Evolutionary conservation across 257 asterid species (phyloP).

Genomic region (Sherardia arvensis): DNA sequence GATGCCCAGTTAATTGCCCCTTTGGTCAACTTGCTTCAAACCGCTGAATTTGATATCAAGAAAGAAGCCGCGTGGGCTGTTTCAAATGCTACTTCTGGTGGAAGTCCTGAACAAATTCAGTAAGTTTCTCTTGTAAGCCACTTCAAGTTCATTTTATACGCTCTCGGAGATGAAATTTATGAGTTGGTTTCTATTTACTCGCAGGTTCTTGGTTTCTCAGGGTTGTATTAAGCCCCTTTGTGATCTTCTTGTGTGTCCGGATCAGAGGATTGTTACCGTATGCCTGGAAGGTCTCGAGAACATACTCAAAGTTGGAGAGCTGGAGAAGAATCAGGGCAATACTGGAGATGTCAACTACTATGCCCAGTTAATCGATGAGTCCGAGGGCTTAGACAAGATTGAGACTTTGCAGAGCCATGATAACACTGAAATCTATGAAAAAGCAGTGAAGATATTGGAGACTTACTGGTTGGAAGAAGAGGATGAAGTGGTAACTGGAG

Average conservation of each 20-base stretch:
- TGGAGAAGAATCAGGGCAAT: constrained; percentile 53
- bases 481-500: constrained; percentile 44
- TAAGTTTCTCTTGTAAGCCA: constrained; percentile 4
- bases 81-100: constrained; percentile 89
- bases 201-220: constrained; percentile 56
- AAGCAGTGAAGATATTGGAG: constrained; percentile 68
- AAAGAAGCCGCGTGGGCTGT: constrained; percentile 96
- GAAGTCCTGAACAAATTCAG: constrained; percentile 76
- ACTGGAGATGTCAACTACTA: constrained; percentile 41
- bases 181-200: neutral
- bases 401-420: constrained; percentile 77
- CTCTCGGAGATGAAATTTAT: too few species aligned
- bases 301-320: constrained; percentile 65
- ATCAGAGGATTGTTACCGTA: constrained; percentile 63
- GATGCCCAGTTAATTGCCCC: constrained; percentile 51
- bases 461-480: constrained; percentile 60
- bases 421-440: constrained; percentile 64
- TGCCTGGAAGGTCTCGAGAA: constrained; percentile 75
- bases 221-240: constrained; percentile 61
- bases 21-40: constrained; percentile 51
- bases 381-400: constrained; percentile 65
- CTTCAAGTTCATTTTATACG: too few species aligned
- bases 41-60: constrained; percentile 74
- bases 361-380: constrained; percentile 66
- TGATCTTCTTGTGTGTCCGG: constrained; percentile 70